Base-by-base conservation (phyloP, 345 rosid species). In the Iberis pinnata region DNA sequence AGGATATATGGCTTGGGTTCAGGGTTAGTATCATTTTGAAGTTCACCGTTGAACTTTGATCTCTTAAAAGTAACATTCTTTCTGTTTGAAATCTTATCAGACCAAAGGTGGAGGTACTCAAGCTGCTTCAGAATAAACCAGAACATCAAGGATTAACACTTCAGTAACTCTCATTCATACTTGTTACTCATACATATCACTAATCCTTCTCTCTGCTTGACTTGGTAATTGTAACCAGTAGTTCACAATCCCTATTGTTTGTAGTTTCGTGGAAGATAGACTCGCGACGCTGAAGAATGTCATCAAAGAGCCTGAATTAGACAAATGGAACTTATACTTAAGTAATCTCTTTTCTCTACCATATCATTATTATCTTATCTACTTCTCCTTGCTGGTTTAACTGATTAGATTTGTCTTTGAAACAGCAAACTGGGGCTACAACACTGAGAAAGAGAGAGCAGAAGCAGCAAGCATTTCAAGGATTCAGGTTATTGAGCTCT, bases 231-330 rank as follows among this genome's bases (percentile, higher is more conserved):
- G 8, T 26, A 22, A 64, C 29, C 33, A 24, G 20, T 35, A 61
- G 32, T 17, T 64, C 33, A 42, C 33, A 15, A 43, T 49, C 25
- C 14, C 52, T 16, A n/a, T 37, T 31, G 10, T 58, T 67, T 57
- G 44, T 75, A 87, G 95, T 73, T 87, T 87, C 42, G 92, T 90
- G 64, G 98, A 90, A 79, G 98, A 90, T 60, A 78, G 92, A 48
- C 89, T 84, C 40, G 89, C 89, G 27, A 90, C 96, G 4, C 73
- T 87, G 43, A 90, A 80, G 84, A 90, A 87, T 71, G 88, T 84
- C 60, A 90, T 84, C 53, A 82, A 79, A 67, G 92, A 84, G 58
- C 86, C 92, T 51, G 80, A 79, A 63, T 59, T 87, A 67, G 83
- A 87, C 62, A 85, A 81, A 43, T 87, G 96, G 92, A 84, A 80